Conservation (phyloP, 2,329 filamentous ascomycete species). For the Colletotrichum higginsianum region DNA sequence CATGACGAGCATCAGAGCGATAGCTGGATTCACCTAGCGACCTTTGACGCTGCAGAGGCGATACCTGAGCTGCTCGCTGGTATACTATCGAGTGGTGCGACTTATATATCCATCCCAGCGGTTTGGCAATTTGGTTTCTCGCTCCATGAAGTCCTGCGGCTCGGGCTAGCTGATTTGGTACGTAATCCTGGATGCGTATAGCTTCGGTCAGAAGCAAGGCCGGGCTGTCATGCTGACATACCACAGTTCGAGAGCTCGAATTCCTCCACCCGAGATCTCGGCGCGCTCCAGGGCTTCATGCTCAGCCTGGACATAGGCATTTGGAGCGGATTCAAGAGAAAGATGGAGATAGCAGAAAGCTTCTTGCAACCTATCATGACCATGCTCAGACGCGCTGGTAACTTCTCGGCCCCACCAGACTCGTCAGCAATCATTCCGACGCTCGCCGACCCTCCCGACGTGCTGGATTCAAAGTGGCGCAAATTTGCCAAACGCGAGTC, state of each 20-base stretch:
- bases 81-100: constrained; percentile 55
- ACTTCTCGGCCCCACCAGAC: constrained; percentile 45
- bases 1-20: constrained; percentile 39
- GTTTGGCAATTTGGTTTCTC: constrained; percentile 58
- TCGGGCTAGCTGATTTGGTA: constrained; percentile 47
- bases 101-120: constrained; percentile 53
- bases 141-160: constrained; percentile 55
- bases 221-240: neutral
- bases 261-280: constrained; percentile 49
- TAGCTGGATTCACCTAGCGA: constrained; percentile 52
- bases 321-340: constrained; percentile 56
- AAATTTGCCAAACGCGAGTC: constrained; percentile 50
- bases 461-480: constrained; percentile 42
- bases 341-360: constrained; percentile 58
- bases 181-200: neutral
- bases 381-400: constrained; percentile 54
- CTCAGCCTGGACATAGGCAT: constrained; percentile 52
- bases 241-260: constrained; percentile 54
- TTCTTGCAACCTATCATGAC: constrained; percentile 54
- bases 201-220: neutral
- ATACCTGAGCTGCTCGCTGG: constrained; percentile 54
- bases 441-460: constrained; percentile 31
- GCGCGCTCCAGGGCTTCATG: constrained; percentile 52
- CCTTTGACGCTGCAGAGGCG: constrained; percentile 54
- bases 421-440: constrained; percentile 25